These are phyloP conservation scores for Tinospora cordifolia DNA, from an alignment of 164 flowering plant genomes.

Conservation along the genomic window DNA sequence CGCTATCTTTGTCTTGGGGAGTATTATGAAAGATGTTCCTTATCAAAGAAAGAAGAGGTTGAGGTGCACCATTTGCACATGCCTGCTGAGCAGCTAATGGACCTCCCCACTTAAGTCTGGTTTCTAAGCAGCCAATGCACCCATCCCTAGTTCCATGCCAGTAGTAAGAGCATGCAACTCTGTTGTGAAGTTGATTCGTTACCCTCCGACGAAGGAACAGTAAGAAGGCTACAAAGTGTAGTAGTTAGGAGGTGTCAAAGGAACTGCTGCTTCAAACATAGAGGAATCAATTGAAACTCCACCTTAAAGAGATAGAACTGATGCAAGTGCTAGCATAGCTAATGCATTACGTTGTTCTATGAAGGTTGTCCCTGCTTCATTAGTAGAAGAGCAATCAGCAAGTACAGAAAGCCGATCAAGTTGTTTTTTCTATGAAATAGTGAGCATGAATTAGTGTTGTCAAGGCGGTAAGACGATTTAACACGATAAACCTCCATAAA, in stretches of 20 bases:
- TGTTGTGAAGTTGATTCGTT: slow-evolving; percentile 21
- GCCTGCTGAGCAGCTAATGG: slow-evolving; percentile 77
- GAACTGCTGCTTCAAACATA: slow-evolving; percentile 58
- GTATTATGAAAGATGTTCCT: slow-evolving; percentile 24
- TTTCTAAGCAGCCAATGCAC: slow-evolving; percentile 72
- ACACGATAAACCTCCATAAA: no score
- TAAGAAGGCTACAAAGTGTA: slow-evolving; percentile 62
- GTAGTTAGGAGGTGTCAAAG: slow-evolving; percentile 78
- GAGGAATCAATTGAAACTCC: slow-evolving; percentile 47
- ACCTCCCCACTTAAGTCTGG: slow-evolving; percentile 79
- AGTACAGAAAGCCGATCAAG: slow-evolving; percentile 63
- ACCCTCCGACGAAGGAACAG: slow-evolving; percentile 28
- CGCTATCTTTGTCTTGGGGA: slow-evolving; percentile 22
- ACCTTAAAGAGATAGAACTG: slow-evolving; percentile 71
- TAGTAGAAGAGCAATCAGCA: slow-evolving; percentile 57
- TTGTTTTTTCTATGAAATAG: slow-evolving; percentile 65
- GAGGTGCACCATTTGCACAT: slow-evolving; percentile 79
- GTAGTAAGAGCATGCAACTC: slow-evolving; percentile 46
- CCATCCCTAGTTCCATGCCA: slow-evolving; percentile 93
- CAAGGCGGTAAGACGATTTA: no score
- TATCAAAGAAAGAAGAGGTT: slow-evolving; percentile 55
- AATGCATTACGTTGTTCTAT: slow-evolving; percentile 59
- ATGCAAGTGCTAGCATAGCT: slow-evolving; percentile 89
- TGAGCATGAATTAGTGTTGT: no score
- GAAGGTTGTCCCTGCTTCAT: slow-evolving; percentile 37